Conservation (phyloP, 177 flowering plant genomes). For the Vitis hybrid region DNA sequence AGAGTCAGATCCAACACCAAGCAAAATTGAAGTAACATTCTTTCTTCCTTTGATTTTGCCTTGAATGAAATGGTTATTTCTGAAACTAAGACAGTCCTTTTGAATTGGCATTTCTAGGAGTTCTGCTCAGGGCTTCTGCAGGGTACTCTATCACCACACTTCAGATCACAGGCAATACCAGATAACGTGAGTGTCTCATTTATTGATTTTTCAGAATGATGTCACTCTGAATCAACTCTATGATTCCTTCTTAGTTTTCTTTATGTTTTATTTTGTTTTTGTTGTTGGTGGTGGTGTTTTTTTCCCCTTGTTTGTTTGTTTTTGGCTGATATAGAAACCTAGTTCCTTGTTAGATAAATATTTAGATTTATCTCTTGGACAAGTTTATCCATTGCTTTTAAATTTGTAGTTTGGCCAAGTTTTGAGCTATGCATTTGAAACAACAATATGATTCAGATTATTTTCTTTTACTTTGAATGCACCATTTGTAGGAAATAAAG, state of each 20-base stretch:
- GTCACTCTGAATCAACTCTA: background rate
- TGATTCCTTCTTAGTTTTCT: background rate
- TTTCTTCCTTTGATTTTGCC: conserved; percentile 2
- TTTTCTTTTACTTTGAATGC: no score
- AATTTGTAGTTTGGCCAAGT: no score
- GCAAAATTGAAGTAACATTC: conserved; percentile 62
- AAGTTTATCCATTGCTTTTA: background rate
- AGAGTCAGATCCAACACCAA: conserved; percentile 62
- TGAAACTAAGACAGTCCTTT: conserved; percentile 10
- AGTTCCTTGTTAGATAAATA: background rate
- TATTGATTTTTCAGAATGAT: background rate
- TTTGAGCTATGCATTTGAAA: background rate
- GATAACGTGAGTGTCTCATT: conserved; percentile 56
- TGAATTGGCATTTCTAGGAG: conserved; percentile 50
- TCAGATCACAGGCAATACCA: conserved; percentile 76
- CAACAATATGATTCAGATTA: no score
- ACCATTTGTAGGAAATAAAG: no score
- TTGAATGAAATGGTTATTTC: background rate
- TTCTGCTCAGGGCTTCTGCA: conserved; percentile 61
- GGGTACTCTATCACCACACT: conserved; percentile 60
- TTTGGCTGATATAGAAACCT: background rate
- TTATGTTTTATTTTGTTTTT: background rate
- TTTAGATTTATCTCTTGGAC: background rate
- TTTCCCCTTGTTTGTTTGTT: background rate
- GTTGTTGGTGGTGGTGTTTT: background rate